Evolutionary conservation across 768 basidiomycete genomes (phyloP), one percentile per base, ranked within the genome.

Genomic region (Lentinula detonsa): DNA sequence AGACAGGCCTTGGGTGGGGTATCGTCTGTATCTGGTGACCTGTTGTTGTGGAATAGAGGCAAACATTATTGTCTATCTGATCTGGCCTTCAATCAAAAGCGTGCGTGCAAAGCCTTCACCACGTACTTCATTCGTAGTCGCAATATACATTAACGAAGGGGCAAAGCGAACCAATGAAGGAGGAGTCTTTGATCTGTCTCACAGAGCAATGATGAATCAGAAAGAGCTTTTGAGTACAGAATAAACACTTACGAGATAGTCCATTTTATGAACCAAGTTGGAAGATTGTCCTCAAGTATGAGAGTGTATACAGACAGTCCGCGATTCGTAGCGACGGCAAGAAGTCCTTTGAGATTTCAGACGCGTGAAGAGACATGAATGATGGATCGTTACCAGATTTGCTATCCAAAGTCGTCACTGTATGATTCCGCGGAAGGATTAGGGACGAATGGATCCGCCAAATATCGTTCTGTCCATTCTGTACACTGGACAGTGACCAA

Each of bases 401-500:
- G 68, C 85, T 90, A 69, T 89, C 88, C 56, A 93, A 69, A 8
- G 87, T 74, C 4, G 85, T 86, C 23, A 93, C 78, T 5, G 68
- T 59, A 55, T 82, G 77, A 23, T 72, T 76, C 49, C 83, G 79
- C 1, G 85, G 81, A 48, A 91, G 79, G n/a, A 81, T 67, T 4
- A 94, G 78, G 18, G 91, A 88, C 2, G 93, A 93, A 69, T 95
- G 93, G 7, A 94, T 81, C 37, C 86, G 81, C 90, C 90, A 94
- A 6, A 78, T 77, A 65, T 85, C 80, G 40, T 82, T 51, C 35
- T 49, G 75, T 13, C 81, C 77, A 42, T 81, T 51, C 35, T 49
- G 75, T 15, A 81, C 78, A 42, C 82, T 86, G 23, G 89, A 90
- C 50, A 90, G 79, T n/a, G 81, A 82, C 92, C 92, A 95, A 40